Conservation (phyloP, 202 grass and related monocot genomes). For the Zoysia matrella region DNA sequence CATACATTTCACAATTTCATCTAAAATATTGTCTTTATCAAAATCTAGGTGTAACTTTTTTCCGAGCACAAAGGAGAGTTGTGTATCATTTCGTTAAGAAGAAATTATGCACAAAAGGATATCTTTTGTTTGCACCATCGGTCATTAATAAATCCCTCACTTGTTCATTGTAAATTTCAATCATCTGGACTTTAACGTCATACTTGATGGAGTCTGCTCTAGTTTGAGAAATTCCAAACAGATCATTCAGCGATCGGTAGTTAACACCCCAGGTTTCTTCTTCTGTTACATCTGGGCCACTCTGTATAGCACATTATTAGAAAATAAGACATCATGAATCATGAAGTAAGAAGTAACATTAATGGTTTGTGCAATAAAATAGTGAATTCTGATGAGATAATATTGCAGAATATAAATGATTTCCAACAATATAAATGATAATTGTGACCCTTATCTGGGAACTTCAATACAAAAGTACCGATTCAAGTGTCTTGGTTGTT, state of each 20-base stretch:
- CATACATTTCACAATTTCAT: not conserved
- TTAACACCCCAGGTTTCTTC: slow-evolving; percentile 80
- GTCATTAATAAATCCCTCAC: slow-evolving; percentile 79
- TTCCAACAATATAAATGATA: not conserved
- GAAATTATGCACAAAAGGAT: slow-evolving; percentile 58
- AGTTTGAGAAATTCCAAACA: slow-evolving; percentile 77
- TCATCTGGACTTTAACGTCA: slow-evolving; percentile 82
- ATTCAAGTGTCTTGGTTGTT: slow-evolving; percentile 11
- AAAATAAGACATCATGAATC: slow-evolving; percentile 26
- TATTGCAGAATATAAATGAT: not conserved
- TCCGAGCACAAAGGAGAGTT: too few species aligned
- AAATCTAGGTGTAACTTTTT: not conserved
- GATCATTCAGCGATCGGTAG: slow-evolving; percentile 75
- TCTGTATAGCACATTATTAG: slow-evolving; percentile 51
- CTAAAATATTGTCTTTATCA: not conserved
- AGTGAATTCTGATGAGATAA: not conserved
- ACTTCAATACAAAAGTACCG: not conserved
- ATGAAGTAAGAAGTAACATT: not conserved
- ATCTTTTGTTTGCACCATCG: slow-evolving; percentile 74
- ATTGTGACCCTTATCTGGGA: not conserved
- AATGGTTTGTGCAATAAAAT: not conserved
- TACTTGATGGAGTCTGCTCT: slow-evolving; percentile 59
- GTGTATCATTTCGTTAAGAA: too few species aligned
- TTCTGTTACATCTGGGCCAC: slow-evolving; percentile 63
- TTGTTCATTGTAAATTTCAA: slow-evolving; percentile 98